Percentiles rank a stretch among this genome's conserved stretches.
phyloP scores from a whole-genome alignment of 306 rosid genomes.

The Begonia peltatifolia region DNA sequence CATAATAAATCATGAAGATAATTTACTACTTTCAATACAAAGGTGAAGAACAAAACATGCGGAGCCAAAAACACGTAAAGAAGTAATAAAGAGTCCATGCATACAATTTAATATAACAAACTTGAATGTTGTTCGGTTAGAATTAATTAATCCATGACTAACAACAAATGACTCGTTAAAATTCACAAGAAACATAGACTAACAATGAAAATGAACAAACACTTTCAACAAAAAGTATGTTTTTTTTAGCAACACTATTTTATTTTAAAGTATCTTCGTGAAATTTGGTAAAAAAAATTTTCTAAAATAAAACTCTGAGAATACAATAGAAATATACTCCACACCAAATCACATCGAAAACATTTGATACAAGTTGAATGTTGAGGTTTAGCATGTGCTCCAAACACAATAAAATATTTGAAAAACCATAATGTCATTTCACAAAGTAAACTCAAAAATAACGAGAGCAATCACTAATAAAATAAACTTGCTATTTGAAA shows the following conservation, averaged over 20 bases:
- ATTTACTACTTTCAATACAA: not conserved
- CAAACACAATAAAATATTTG: no score
- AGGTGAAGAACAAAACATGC: not conserved
- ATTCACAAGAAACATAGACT: not conserved
- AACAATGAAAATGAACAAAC: not conserved
- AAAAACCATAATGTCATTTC: not conserved
- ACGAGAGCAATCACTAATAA: not conserved
- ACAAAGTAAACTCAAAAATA: constrained; percentile 1
- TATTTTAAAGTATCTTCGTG: not conserved
- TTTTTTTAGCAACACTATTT: not conserved
- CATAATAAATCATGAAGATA: not conserved
- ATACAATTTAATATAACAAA: not conserved
- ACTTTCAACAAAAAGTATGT: not conserved
- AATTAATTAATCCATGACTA: not conserved
- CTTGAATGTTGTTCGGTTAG: not conserved
- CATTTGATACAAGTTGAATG: not conserved
- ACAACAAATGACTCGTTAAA: not conserved
- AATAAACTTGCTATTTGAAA: not conserved
- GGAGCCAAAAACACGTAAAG: not conserved
- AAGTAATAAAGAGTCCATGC: not conserved
- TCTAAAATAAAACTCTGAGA: no score
- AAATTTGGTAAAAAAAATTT: not conserved
- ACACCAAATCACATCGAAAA: not conserved
- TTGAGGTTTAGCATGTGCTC: not conserved
- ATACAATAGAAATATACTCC: not conserved